Evolutionary conservation across 345 rosid species (phyloP).

Genomic region (Eucalyptus victrix): DNA sequence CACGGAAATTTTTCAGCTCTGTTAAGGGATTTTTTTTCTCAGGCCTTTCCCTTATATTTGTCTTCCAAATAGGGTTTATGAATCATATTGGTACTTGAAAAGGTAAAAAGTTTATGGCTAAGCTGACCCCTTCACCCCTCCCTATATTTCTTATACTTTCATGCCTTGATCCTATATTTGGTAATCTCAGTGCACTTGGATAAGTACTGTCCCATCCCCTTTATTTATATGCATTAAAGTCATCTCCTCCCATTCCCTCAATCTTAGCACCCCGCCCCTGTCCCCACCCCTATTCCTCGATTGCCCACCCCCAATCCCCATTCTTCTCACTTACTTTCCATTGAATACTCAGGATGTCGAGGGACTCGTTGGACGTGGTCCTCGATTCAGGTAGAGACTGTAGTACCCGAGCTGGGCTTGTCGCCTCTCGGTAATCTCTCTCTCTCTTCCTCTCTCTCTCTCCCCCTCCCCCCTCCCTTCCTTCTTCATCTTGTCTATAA

Average conservation of each 20-base stretch:
- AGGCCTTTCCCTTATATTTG: neutral
- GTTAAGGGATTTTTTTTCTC: neutral
- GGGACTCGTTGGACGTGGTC: neutral
- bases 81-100: neutral
- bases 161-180: neutral
- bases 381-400: neutral
- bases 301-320: neutral
- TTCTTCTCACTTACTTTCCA: neutral
- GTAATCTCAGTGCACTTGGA: neutral
- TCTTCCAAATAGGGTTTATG: neutral
- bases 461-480: neutral
- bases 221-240: neutral
- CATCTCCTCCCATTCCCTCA: neutral
- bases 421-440: neutral
- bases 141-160: neutral
- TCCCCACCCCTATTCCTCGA: neutral
- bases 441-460: neutral
- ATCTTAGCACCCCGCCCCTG: neutral
- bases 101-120: neutral
- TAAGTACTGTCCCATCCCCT: neutral
- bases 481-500: neutral
- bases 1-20: neutral
- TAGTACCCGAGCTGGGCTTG: neutral
- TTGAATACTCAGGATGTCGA: neutral
- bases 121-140: neutral